Base-by-base conservation (phyloP, 164 flowering plant genomes). In the Akebia trifoliata region DNA sequence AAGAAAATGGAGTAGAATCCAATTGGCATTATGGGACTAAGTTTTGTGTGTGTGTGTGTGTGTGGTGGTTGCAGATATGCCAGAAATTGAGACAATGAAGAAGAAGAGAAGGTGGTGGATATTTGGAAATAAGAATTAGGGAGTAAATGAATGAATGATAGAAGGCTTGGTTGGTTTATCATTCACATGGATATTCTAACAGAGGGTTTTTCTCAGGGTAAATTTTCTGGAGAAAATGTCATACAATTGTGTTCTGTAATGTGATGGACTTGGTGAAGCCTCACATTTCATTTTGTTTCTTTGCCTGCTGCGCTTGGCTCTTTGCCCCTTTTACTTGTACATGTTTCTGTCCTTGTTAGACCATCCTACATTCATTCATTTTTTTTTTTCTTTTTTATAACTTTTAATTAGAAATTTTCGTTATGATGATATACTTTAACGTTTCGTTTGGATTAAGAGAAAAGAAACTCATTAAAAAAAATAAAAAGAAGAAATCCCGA, bases 91-190 rank as follows among this genome's bases (percentile, higher is more conserved):
- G 65, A 73, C 69, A 3, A 50, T 15, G 2, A 81, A 75, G 74
- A 83, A 72, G 75, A 81, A 84, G 74, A 84, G 58, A 65, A 77
- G 74, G 62, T 65, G 78, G 80, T 69, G 85, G 72, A 57, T 21
- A 50, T 69, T 75, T 53, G 72, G 82, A 62, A 67, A 70, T 50
- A 68, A 74, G 73, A 72, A 82, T 40, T 63, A 67, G 70, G 61
- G 57, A 12, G 37, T 34, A 54, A 57, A 71, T 29, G 48, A 30
- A 50, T 15, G 42, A 15, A 30, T 40, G 14, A 29, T 35, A 32
- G 57, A 35, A 31, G 30, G 24, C 59, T 24, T 35, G 20, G 47
- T 31, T 54, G n/a, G n/a, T n/a, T n/a, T n/a, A n/a, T n/a, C n/a
- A n/a, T 29, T 35, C 26, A n/a, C 56, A 28, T 46, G 47, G 51